These are phyloP conservation scores for Colletotrichum cereale DNA, from an alignment of 2,329 filamentous ascomycete genomes.

Conservation along the genomic window DNA sequence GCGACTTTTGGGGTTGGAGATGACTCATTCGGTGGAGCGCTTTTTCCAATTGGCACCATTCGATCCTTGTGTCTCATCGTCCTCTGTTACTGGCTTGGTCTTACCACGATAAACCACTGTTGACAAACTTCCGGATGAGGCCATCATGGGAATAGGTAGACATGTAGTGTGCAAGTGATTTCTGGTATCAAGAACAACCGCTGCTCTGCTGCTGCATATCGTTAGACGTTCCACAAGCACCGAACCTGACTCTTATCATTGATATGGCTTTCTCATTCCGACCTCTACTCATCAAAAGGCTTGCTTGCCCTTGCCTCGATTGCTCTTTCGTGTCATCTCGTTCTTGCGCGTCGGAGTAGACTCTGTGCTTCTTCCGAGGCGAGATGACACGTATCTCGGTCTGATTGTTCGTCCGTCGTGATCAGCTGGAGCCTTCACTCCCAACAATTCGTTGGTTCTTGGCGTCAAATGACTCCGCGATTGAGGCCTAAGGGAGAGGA, in stretches of 20 bases:
- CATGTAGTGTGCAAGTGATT: background rate
- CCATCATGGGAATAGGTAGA: background rate
- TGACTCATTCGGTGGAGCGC: slow-evolving; percentile 4
- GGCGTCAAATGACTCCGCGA: background rate
- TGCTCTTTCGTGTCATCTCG: background rate
- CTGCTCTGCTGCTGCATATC: background rate
- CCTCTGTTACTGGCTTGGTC: too few relatives aligned
- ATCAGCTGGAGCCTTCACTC: background rate
- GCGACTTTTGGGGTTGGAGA: background rate
- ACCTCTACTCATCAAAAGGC: background rate
- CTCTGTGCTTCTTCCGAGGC: background rate
- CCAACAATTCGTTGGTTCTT: background rate
- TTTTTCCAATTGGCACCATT: background rate
- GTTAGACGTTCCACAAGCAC: too few relatives aligned
- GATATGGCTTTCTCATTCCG: background rate
- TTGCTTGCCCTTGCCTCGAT: background rate
- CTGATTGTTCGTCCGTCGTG: background rate
- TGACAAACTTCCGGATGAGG: background rate
- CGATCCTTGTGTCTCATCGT: background rate
- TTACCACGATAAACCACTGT: background rate
- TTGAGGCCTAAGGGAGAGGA: background rate
- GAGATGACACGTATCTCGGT: background rate
- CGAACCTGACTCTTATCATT: background rate
- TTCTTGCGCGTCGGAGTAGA: background rate
- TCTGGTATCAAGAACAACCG: background rate